Conservation (phyloP, 2,329 filamentous ascomycete genomes). For the Phaeomoniella chlamydospora region DNA sequence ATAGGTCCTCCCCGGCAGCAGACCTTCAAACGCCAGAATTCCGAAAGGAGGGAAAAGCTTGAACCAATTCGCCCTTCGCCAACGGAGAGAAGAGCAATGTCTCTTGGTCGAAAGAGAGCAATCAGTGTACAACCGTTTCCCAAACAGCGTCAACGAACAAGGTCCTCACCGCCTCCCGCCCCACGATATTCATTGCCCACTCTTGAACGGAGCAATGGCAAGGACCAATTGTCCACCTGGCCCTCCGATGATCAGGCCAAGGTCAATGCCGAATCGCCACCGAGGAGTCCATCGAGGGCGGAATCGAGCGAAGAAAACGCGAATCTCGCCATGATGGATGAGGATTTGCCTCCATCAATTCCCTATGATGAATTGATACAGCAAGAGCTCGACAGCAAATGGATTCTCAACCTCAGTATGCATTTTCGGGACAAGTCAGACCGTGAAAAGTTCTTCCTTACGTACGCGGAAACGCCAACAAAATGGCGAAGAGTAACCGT, state of each 20-base stretch:
- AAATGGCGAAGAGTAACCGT: conserved; percentile 81
- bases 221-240: conserved; percentile 3
- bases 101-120: conserved; percentile 15
- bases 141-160: conserved; percentile 25
- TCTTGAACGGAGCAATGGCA: conserved; percentile 4
- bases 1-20: conserved; percentile 62
- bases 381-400: conserved; percentile 70
- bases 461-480: conserved; percentile 67
- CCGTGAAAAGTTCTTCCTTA: conserved; percentile 95
- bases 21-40: conserved; percentile 72
- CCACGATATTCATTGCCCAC: conserved; percentile 10
- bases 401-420: conserved; percentile 98
- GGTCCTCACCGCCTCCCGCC: conserved; percentile 23
- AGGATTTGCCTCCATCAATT: conserved; percentile 14
- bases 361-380: conserved; percentile 48
- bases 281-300: conserved; percentile 1
- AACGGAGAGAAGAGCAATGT: conserved; percentile 56
- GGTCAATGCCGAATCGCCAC: background rate
- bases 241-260: conserved; percentile 9
- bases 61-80: conserved; percentile 48
- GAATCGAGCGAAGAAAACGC: conserved; percentile 3
- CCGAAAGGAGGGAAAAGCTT: conserved; percentile 62
- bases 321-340: conserved; percentile 6
- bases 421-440: conserved; percentile 88
- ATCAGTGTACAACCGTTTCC: conserved; percentile 3